Evolutionary conservation across 1,284 basidiomycete genomes (phyloP).

Genomic region (Cutaneotrichosporon daszewskae): DNA sequence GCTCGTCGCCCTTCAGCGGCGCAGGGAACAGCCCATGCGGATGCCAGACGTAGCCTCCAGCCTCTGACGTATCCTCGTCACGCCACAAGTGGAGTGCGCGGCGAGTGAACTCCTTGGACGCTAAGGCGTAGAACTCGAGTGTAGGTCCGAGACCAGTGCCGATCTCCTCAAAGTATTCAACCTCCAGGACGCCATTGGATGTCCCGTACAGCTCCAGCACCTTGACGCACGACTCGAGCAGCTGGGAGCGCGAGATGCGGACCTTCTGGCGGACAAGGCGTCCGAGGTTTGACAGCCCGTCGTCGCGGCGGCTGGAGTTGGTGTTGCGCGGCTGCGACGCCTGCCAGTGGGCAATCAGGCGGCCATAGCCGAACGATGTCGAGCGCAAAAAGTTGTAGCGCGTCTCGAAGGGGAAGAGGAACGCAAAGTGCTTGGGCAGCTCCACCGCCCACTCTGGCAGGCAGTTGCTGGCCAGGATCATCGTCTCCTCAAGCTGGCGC

Average conservation of each 20-base stretch:
- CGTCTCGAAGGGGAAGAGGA: conserved; percentile 96
- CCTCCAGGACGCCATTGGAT: conserved; percentile 85
- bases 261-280: conserved; percentile 94
- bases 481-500: conserved; percentile 94
- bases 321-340: conserved; percentile 63
- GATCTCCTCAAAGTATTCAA: conserved; percentile 99
- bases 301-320: conserved; percentile 76
- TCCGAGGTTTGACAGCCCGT: conserved; percentile 84
- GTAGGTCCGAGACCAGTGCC: conserved; percentile 97
- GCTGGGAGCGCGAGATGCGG: conserved; percentile 86
- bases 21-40: conserved; percentile 83
- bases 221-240: conserved; percentile 94
- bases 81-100: conserved; percentile 85
- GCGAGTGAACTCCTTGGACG: conserved; percentile 86
- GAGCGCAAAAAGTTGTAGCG: conserved; percentile 95
- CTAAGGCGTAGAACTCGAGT: conserved; percentile 94
- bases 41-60: conserved; percentile 68
- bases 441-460: conserved; percentile 95
- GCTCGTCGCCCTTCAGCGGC: conserved; percentile 62
- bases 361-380: conserved; percentile 93
- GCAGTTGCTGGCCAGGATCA: conserved; percentile 96
- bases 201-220: conserved; percentile 92
- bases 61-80: conserved; percentile 64
- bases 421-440: conserved; percentile 88
- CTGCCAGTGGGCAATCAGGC: conserved; percentile 84